Evolutionary conservation across 345 rosid genomes (phyloP).

Genomic region (Rhodamnia rubescens): DNA sequence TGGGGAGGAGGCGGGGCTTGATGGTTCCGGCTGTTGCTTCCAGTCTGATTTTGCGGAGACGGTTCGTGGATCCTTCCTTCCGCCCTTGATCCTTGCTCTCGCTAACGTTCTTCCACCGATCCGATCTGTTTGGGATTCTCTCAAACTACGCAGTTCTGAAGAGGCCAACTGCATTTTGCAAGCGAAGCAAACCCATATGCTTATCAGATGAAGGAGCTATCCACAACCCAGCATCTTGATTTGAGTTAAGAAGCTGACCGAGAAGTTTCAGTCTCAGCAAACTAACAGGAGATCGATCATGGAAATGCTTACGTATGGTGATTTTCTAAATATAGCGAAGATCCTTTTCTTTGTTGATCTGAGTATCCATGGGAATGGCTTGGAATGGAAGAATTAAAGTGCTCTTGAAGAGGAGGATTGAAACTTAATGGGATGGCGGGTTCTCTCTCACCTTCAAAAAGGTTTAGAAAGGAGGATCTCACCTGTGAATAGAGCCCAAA

Average conservation of each 20-base stretch:
- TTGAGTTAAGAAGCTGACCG: background rate
- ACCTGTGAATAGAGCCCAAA: background rate
- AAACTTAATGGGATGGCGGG: background rate
- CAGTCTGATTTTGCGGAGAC: conserved; percentile 75
- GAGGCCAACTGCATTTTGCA: background rate
- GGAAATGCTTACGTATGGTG: background rate
- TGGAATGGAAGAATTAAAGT: background rate
- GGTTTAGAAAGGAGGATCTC: background rate
- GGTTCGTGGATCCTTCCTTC: conserved; percentile 81
- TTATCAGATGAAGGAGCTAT: background rate
- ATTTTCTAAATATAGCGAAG: background rate
- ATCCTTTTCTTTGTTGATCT: background rate
- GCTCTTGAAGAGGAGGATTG: background rate
- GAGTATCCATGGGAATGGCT: background rate
- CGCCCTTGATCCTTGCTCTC: conserved; percentile 62
- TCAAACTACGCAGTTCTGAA: background rate
- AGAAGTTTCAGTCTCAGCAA: background rate
- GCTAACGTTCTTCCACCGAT: conserved; percentile 55
- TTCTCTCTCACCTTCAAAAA: background rate
- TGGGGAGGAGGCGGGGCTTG: conserved; percentile 27
- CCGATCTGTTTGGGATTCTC: conserved; percentile 51
- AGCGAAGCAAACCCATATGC: background rate
- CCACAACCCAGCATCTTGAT: background rate
- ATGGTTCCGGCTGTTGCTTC: conserved; percentile 80
- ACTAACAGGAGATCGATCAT: background rate